Percentiles rank a stretch among this genome's conserved stretches.
Evolutionary conservation across 441 rosid genomes (phyloP).

Genomic region (Erodium texanum): DNA sequence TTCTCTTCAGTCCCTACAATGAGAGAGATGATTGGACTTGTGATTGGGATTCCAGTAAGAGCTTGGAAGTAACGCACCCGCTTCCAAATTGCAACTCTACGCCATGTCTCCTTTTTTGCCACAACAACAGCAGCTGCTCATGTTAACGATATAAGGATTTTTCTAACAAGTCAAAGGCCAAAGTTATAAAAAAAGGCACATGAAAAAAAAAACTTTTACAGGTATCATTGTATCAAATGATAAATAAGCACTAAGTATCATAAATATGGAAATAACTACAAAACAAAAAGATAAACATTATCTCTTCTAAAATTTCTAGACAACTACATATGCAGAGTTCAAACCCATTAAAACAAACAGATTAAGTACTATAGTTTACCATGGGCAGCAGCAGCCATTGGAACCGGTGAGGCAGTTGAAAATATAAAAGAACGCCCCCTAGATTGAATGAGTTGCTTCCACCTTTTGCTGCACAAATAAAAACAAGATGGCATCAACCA

Average conservation of each 20-base stretch:
- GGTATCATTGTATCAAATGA: not conserved
- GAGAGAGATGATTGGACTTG: conserved; percentile 78
- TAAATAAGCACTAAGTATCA: not conserved
- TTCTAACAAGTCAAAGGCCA: conserved; percentile 13
- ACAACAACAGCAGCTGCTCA: conserved; percentile 69
- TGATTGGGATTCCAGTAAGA: conserved; percentile 59
- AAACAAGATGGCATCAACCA: conserved; percentile 2
- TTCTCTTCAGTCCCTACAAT: conserved; percentile 76
- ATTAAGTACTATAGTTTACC: conserved; percentile 31
- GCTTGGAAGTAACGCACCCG: conserved; percentile 59
- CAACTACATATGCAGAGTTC: not conserved
- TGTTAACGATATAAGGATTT: conserved; percentile 17
- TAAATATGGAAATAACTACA: too few relatives aligned
- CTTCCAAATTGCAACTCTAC: conserved; percentile 72
- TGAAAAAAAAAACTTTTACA: not conserved
- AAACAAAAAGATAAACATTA: too few relatives aligned
- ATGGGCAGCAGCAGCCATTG: conserved; percentile 82
- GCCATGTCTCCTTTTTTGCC: conserved; percentile 75
- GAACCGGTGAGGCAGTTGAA: conserved; percentile 77
- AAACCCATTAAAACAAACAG: conserved; percentile 1
- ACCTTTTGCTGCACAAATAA: conserved; percentile 53
- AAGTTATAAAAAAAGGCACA: not conserved
- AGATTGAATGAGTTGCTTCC: conserved; percentile 84
- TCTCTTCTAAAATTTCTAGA: not conserved
- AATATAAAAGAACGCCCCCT: conserved; percentile 89